Base-by-base conservation (phyloP, 1,139 yeast species). In the Suhomyces maxii region DNA sequence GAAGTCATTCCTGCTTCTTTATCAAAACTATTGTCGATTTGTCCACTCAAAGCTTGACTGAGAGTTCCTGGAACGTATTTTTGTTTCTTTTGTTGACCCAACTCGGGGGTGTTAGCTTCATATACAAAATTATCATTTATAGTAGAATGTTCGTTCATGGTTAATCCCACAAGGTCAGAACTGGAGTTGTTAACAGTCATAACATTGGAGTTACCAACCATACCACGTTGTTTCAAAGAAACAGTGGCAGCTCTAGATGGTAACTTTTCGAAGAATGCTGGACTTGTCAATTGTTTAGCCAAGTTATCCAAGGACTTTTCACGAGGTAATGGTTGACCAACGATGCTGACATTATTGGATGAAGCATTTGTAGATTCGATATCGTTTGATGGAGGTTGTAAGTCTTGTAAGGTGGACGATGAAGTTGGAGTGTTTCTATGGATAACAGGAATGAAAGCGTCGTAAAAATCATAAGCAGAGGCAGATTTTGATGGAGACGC, bases 381-480 rank as follows among this genome's bases (percentile, higher is more conserved):
- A 8, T 39, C 45, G 32, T 39, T 28, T 23, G 26, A 13, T 1
- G 42, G 38, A n/a, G 46, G 25, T 7, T 31, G 41, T 11, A 26
- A 31, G 23, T 40, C 44, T 26, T 36, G 37, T 35, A 35, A 35
- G 47, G 13, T 37, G 39, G 44, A 14, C 26, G 45, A 26, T 8
- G 46, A 37, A 37, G 30, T 36, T 25, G 34, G 42, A 31, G 11
- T 34, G 28, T 42, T 34, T 8, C 13, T 11, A 28, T 36, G 45
- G 39, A 73, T 50, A 8, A 73, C 67, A 6, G 79, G 79, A 44
- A 75, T 73, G 48, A 75, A 66, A 3, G 71, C 52, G 44, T 75
- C 77, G 57, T 74, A 75, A 52, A 74, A 73, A 48, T 72, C 77
- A 55, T 72, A 73, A 14, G 73, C 59, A 11, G 73, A 64, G 14